phyloP scores from a whole-genome alignment of 2,329 filamentous ascomycete genomes.

The Pleomassaria siparia region DNA sequence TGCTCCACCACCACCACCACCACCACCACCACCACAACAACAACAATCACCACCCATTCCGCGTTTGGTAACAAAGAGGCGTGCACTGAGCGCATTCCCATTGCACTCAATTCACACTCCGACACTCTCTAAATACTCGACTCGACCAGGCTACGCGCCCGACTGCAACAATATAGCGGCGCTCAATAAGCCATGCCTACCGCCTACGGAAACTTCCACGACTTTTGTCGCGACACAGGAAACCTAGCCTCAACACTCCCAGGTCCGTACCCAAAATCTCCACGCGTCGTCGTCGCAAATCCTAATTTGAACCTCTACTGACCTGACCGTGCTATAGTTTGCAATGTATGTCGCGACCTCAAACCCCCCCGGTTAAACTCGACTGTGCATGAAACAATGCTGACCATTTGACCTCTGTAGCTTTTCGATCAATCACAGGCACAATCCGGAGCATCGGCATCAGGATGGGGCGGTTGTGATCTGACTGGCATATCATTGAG shows the following conservation, averaged over 20 bases:
- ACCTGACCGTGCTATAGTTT: constrained; percentile 45
- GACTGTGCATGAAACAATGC: constrained; percentile 20
- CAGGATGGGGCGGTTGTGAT: constrained; percentile 68
- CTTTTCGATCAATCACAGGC: constrained; percentile 63
- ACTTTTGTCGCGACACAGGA: constrained; percentile 55
- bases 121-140: background rate
- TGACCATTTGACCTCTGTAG: constrained; percentile 48
- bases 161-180: constrained; percentile 5
- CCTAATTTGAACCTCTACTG: constrained; percentile 21
- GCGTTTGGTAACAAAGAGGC: constrained; percentile 9
- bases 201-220: constrained; percentile 41
- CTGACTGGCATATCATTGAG: constrained; percentile 74
- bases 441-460: constrained; percentile 53
- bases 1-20: constrained; percentile 11
- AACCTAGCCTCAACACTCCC: constrained; percentile 43
- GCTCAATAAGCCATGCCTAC: constrained; percentile 30
- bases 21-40: constrained; percentile 13
- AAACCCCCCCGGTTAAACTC: background rate
- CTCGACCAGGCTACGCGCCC: constrained; percentile 29
- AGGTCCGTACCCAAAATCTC: constrained; percentile 31
- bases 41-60: constrained; percentile 18
- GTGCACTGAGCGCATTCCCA: constrained; percentile 2
- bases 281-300: constrained; percentile 5
- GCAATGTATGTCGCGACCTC: constrained; percentile 47
- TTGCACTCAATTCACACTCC: constrained; percentile 7